Percentiles rank a stretch among this genome's conserved stretches.
These are phyloP conservation scores for Termitomyces sp. DNA, from an alignment of 768 basidiomycete species.

Conservation along the genomic window DNA sequence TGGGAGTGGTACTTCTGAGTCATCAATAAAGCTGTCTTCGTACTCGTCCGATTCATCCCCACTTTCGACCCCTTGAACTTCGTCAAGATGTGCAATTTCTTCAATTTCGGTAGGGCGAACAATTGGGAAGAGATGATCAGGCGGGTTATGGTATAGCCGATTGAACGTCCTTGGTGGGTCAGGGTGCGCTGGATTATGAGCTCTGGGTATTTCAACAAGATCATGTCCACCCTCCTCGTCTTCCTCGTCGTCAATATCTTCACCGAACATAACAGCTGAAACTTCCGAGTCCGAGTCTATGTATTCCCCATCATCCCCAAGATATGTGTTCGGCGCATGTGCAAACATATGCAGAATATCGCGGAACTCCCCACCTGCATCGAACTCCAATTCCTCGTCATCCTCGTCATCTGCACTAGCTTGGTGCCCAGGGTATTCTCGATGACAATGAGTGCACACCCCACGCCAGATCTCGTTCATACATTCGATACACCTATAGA, in stretches of 20 bases:
- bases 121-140: slow-evolving; percentile 2
- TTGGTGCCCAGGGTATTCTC: slow-evolving; percentile 52
- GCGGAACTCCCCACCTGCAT: slow-evolving; percentile 3
- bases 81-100: slow-evolving; percentile 8
- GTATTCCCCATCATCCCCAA: background rate
- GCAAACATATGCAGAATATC: slow-evolving; percentile 4
- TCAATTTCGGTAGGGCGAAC: slow-evolving; percentile 12
- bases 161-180: background rate
- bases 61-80: slow-evolving; percentile 8
- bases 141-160: background rate
- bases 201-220: background rate
- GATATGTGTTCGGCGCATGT: background rate
- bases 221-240: background rate
- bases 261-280: background rate
- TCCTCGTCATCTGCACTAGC: slow-evolving; percentile 33
- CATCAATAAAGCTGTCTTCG: slow-evolving; percentile 55
- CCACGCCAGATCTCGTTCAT: slow-evolving; percentile 76
- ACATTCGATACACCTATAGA: slow-evolving; percentile 73
- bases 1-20: slow-evolving; percentile 22
- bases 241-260: slow-evolving; percentile 1
- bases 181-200: background rate
- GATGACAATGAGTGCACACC: slow-evolving; percentile 54
- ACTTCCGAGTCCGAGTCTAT: background rate
- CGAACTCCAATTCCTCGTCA: slow-evolving; percentile 27
- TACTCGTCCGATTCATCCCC: slow-evolving; percentile 33